Percentiles rank a stretch among this genome's conserved stretches.
Conservation (phyloP, 2,329 filamentous ascomycete species). For the Pseudodiploospora longispora region DNA sequence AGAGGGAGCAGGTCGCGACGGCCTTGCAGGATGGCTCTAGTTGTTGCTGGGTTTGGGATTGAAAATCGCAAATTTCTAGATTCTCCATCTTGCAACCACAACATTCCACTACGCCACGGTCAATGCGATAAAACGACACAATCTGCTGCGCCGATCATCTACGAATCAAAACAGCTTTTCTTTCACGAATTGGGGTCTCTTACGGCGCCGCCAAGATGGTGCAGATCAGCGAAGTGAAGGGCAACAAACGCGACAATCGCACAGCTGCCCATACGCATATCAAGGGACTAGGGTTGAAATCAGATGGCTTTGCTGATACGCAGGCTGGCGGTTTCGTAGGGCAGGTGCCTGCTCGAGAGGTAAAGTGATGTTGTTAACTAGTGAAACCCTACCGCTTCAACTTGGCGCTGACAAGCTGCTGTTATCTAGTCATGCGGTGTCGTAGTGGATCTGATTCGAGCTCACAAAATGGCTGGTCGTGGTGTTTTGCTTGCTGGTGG, state of each 20-base stretch:
- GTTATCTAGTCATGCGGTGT: conserved; percentile 75
- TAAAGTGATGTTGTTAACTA: conserved; percentile 31
- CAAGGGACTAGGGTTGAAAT: conserved; percentile 80
- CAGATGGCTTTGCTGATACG: conserved; percentile 78
- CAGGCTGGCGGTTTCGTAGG: conserved; percentile 81
- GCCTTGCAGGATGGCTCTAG: too few species aligned
- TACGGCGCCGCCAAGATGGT: conserved; percentile 53
- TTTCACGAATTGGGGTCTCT: not conserved
- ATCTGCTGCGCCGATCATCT: not conserved
- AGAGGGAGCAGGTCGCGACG: too few species aligned
- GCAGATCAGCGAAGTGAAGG: conserved; percentile 89
- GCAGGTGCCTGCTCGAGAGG: conserved; percentile 80
- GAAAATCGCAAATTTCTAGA: too few species aligned
- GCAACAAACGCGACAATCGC: conserved; percentile 88
- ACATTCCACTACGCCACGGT: not conserved
- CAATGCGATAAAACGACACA: conserved; percentile 2
- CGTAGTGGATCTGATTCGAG: conserved; percentile 89
- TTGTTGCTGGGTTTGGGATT: too few species aligned
- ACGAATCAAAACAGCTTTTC: not conserved
- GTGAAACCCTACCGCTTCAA: not conserved
- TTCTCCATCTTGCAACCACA: not conserved
- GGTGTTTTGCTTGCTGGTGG: conserved; percentile 90
- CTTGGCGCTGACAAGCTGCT: conserved; percentile 11
- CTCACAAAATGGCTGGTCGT: conserved; percentile 95
- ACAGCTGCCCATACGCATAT: conserved; percentile 98